A percentile compares a stretch with the other conserved stretches of the same genome.
phyloP scores from a whole-genome alignment of 176 grass and related monocot species.

The Otatea glauca region DNA sequence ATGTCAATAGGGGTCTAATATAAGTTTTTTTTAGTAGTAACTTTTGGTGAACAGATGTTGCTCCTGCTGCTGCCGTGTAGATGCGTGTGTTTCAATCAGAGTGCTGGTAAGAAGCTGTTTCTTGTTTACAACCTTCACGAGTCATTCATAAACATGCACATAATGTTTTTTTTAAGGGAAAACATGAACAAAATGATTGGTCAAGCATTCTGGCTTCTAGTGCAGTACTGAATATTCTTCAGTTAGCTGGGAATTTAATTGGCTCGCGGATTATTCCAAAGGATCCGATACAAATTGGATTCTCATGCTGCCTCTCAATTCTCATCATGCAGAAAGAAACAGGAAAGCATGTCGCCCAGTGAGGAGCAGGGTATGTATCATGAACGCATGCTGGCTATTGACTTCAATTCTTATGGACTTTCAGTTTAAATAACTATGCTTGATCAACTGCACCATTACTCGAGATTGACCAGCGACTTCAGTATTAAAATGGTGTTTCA shows the following conservation, averaged over 20 bases:
- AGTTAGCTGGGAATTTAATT: background rate
- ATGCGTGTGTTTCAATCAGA: background rate
- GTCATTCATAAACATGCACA: background rate
- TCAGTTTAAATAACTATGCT: background rate
- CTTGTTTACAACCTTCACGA: background rate
- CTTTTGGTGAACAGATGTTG: background rate
- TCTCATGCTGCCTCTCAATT: background rate
- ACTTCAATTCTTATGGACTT: slow-evolving; percentile 9
- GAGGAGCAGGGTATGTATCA: background rate
- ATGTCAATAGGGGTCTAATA: too few species aligned
- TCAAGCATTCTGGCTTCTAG: background rate
- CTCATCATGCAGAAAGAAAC: background rate
- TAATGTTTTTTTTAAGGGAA: too few species aligned
- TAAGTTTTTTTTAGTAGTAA: too few species aligned
- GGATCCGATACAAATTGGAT: background rate
- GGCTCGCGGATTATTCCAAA: background rate
- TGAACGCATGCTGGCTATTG: background rate
- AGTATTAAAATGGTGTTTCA: background rate
- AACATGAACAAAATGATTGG: too few species aligned
- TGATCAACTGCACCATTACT: background rate
- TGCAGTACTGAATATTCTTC: background rate
- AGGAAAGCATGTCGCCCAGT: slow-evolving; percentile 2
- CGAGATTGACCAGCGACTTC: background rate
- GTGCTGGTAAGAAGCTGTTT: slow-evolving; percentile 1
- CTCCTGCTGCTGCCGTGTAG: background rate